Evolutionary conservation across 2,329 filamentous ascomycete genomes (phyloP).

Genomic region (Alternaria arborescens): DNA sequence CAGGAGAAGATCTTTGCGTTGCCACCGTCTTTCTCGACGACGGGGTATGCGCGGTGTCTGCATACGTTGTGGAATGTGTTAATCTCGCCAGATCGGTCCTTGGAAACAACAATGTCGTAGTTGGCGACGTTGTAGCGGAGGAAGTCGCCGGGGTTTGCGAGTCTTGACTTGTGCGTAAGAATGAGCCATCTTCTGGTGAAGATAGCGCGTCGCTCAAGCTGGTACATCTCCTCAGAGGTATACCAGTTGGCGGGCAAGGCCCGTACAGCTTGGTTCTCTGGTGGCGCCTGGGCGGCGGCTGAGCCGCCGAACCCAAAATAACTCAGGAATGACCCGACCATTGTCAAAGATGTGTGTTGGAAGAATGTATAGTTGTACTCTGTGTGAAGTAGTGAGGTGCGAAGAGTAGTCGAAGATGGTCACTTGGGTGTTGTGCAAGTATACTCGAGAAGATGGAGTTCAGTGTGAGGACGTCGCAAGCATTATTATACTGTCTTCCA

Average conservation of each 20-base stretch:
- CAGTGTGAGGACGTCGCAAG: slow-evolving; percentile 19
- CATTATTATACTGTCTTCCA: slow-evolving; percentile 32
- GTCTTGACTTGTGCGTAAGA: slow-evolving; percentile 62
- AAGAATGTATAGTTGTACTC: neutral
- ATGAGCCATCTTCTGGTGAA: slow-evolving; percentile 66
- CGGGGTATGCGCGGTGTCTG: slow-evolving; percentile 56
- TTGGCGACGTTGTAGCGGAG: slow-evolving; percentile 59
- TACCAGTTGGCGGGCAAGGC: slow-evolving; percentile 55
- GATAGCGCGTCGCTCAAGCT: slow-evolving; percentile 59
- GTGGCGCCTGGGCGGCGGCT: slow-evolving; percentile 16
- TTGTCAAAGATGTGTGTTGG: slow-evolving; percentile 14
- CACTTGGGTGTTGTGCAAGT: neutral
- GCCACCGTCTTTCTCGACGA: slow-evolving; percentile 50
- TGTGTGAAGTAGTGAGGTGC: neutral
- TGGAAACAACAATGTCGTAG: slow-evolving; percentile 54
- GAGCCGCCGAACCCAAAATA: slow-evolving; percentile 38
- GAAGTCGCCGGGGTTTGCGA: slow-evolving; percentile 65
- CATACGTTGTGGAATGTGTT: slow-evolving; percentile 58
- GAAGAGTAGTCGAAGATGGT: neutral
- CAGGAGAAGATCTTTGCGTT: slow-evolving; percentile 54
- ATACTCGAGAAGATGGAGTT: slow-evolving; percentile 14
- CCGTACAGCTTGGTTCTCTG: slow-evolving; percentile 44
- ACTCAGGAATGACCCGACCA: slow-evolving; percentile 39
- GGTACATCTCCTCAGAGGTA: slow-evolving; percentile 55
- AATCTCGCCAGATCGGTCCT: slow-evolving; percentile 49